Conservation (phyloP, 441 rosid species). For the Populus hybrid region DNA sequence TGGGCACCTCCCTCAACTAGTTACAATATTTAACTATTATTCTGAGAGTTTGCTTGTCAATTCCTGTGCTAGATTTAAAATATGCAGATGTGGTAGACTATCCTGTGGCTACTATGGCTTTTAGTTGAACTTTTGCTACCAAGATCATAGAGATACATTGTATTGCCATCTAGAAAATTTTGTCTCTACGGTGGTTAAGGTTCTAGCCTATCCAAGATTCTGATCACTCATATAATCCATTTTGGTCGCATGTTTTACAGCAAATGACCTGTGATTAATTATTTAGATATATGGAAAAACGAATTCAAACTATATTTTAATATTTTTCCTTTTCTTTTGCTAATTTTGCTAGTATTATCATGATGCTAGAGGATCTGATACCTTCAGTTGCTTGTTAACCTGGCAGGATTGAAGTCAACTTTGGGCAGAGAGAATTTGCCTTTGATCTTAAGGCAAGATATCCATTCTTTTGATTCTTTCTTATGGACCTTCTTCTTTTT, state of each 20-base stretch:
- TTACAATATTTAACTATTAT: background rate
- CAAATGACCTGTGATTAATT: background rate
- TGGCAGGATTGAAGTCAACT: conserved; percentile 86
- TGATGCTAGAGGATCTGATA: conserved; percentile 1
- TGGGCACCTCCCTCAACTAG: conserved; percentile 12
- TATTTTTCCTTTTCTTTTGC: background rate
- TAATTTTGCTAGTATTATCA: background rate
- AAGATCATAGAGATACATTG: background rate
- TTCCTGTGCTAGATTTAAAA: background rate
- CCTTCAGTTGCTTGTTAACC: conserved; percentile 16
- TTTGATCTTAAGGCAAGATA: conserved; percentile 73
- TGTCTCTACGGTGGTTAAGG: background rate
- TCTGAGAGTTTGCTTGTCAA: background rate
- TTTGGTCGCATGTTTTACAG: background rate
- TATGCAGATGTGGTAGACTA: background rate
- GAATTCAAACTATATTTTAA: background rate
- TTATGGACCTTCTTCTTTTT: background rate
- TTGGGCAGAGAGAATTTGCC: conserved; percentile 69
- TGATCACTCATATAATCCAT: background rate
- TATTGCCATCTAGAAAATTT: background rate
- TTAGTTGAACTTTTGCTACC: background rate
- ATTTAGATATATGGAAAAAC: no score
- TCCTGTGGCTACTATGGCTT: background rate
- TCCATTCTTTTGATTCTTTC: conserved; percentile 4
- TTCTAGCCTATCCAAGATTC: background rate